Percentiles rank a stretch among this genome's conserved stretches.
Conservation (phyloP, 768 basidiomycete species). For the Suillus weaverae region DNA sequence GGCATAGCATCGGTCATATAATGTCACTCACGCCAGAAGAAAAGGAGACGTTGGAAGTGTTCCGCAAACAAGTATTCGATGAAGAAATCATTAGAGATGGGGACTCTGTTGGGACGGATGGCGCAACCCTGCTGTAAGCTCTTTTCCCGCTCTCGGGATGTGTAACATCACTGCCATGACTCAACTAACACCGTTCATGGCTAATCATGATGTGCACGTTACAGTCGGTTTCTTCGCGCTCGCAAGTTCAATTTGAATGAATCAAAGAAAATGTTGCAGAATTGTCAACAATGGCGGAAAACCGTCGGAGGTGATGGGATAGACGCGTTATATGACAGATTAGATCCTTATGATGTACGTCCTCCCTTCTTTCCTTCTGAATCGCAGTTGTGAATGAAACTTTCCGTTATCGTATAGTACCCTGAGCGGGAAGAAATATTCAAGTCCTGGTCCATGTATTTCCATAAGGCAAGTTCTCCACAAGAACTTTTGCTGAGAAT, state of each 20-base stretch:
- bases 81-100: slow-evolving; percentile 60
- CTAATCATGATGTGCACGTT: slow-evolving; percentile 11
- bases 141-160: neutral
- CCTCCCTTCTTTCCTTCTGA: neutral
- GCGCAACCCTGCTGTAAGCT: slow-evolving; percentile 58
- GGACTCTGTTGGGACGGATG: slow-evolving; percentile 61
- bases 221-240: slow-evolving; percentile 75
- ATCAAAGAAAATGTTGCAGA: slow-evolving; percentile 62
- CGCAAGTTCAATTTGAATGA: slow-evolving; percentile 61
- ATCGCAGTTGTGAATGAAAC: neutral
- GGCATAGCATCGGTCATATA: neutral
- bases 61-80: slow-evolving; percentile 51
- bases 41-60: slow-evolving; percentile 43
- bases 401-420: slow-evolving; percentile 43
- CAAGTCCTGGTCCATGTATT: slow-evolving; percentile 77
- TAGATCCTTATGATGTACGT: slow-evolving; percentile 73
- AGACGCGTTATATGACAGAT: slow-evolving; percentile 57
- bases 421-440: slow-evolving; percentile 69
- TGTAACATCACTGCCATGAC: neutral
- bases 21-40: slow-evolving; percentile 25
- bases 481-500: neutral
- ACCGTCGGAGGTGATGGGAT: slow-evolving; percentile 65
- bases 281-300: slow-evolving; percentile 69
- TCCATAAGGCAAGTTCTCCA: slow-evolving; percentile 58
- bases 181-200: neutral